These are phyloP conservation scores for Entomortierella parvispora DNA, from an alignment of 192 early-diverging fungal species.

Conservation along the genomic window DNA sequence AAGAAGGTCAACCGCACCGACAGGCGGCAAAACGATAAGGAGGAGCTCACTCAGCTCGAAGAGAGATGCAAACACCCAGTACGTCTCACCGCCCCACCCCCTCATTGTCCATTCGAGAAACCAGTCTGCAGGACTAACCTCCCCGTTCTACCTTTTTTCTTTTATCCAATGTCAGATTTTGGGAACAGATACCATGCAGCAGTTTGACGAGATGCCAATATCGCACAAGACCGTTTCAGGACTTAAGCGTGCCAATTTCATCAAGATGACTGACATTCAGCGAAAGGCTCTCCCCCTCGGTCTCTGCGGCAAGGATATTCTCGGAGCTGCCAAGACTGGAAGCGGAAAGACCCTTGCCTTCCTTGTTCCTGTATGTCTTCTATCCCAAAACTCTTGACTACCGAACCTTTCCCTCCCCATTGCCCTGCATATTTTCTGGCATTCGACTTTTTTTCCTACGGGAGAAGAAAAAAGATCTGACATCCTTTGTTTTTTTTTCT, in stretches of 20 bases:
- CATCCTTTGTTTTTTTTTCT: background rate
- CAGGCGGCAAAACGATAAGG: conserved; percentile 54
- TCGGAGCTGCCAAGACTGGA: conserved; percentile 89
- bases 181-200: conserved; percentile 28
- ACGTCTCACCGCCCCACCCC: no score
- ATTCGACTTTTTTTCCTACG: no score
- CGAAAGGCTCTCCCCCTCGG: conserved; percentile 77
- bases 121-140: background rate
- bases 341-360: conserved; percentile 88
- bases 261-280: conserved; percentile 96
- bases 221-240: conserved; percentile 71
- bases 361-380: conserved; percentile 70
- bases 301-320: conserved; percentile 75
- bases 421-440: no score
- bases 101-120: no score
- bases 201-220: conserved; percentile 64
- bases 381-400: no score
- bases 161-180: conserved; percentile 6
- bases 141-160: background rate
- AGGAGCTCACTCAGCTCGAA: conserved; percentile 60
- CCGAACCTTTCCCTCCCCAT: no score
- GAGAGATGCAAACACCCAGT: conserved; percentile 57
- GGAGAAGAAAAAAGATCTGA: no score
- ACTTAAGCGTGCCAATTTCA: conserved; percentile 83
- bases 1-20: conserved; percentile 40